Conservation (phyloP, 805 yeast species). For the Zygosaccharomyces gambellarensis region DNA sequence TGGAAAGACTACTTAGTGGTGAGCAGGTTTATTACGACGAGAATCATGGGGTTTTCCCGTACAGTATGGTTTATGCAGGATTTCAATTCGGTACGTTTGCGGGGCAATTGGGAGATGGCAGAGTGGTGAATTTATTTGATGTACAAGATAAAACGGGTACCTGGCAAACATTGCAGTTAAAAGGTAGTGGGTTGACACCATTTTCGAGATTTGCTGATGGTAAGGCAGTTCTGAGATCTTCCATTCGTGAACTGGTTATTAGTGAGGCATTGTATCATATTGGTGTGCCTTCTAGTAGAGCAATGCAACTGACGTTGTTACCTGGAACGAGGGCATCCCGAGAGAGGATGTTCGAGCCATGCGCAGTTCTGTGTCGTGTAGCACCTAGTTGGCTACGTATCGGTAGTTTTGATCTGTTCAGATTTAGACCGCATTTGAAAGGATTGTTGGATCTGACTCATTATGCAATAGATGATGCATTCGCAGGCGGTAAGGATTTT, state of each 20-base stretch:
- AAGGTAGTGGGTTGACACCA: constrained; percentile 91
- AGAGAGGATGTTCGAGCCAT: constrained; percentile 56
- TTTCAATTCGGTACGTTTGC: constrained; percentile 96
- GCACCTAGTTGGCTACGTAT: constrained; percentile 83
- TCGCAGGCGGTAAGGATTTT: constrained; percentile 37
- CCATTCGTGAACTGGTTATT: constrained; percentile 80
- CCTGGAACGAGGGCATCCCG: constrained; percentile 79
- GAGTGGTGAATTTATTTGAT: constrained; percentile 81
- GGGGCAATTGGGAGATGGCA: constrained; percentile 95
- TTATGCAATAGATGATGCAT: constrained; percentile 64
- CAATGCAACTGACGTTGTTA: constrained; percentile 62
- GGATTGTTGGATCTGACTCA: constrained; percentile 64
- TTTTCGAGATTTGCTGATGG: constrained; percentile 96
- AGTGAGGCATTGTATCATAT: constrained; percentile 77
- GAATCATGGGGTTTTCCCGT: constrained; percentile 56
- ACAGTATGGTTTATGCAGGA: constrained; percentile 91
- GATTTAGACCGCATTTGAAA: constrained; percentile 63
- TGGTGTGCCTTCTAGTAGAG: constrained; percentile 84
- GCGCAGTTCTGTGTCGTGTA: constrained; percentile 81
- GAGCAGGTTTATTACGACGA: constrained; percentile 39
- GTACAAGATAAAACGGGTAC: constrained; percentile 46
- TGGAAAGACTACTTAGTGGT: constrained; percentile 60
- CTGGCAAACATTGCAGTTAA: constrained; percentile 55
- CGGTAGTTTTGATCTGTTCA: constrained; percentile 81
- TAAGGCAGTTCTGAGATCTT: constrained; percentile 83